phyloP scores from a whole-genome alignment of 2,329 filamentous ascomycete species.

The Didymosphaeria variabile region DNA sequence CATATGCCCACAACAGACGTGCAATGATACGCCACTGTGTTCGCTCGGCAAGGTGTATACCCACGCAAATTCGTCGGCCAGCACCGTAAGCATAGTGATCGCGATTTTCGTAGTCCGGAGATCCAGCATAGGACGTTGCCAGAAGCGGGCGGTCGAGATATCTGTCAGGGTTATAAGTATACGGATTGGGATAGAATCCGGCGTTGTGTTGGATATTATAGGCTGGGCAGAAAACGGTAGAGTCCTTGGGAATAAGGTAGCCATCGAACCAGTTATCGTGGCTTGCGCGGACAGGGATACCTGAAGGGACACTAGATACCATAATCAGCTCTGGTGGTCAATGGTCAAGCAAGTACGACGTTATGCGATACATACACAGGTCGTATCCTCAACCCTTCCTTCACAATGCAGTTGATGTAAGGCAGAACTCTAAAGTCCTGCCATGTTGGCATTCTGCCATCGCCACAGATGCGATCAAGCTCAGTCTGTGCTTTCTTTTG shows the following conservation, averaged over 20 bases:
- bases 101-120: constrained; percentile 44
- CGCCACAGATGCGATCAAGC: constrained; percentile 28
- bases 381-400: constrained; percentile 35
- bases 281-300: constrained; percentile 32
- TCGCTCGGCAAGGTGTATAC: constrained; percentile 63
- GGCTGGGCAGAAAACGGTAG: constrained; percentile 42
- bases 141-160: constrained; percentile 42
- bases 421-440: constrained; percentile 37
- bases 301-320: constrained; percentile 27
- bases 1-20: constrained; percentile 63
- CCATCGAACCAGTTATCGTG: constrained; percentile 41
- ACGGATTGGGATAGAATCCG: constrained; percentile 29
- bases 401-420: constrained; percentile 43
- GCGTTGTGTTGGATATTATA: constrained; percentile 27
- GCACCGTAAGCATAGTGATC: constrained; percentile 61
- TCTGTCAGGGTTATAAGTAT: constrained; percentile 49
- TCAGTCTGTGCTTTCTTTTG: constrained; percentile 32
- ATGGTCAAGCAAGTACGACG: background rate
- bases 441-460: constrained; percentile 28
- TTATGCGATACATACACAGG: constrained; percentile 30
- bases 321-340: background rate
- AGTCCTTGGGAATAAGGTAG: constrained; percentile 40
- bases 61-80: constrained; percentile 59
- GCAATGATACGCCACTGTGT: constrained; percentile 54
- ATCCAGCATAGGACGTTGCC: constrained; percentile 49